phyloP scores from a whole-genome alignment of 1,139 yeast species.

The Saccharomyces pastorianus region DNA sequence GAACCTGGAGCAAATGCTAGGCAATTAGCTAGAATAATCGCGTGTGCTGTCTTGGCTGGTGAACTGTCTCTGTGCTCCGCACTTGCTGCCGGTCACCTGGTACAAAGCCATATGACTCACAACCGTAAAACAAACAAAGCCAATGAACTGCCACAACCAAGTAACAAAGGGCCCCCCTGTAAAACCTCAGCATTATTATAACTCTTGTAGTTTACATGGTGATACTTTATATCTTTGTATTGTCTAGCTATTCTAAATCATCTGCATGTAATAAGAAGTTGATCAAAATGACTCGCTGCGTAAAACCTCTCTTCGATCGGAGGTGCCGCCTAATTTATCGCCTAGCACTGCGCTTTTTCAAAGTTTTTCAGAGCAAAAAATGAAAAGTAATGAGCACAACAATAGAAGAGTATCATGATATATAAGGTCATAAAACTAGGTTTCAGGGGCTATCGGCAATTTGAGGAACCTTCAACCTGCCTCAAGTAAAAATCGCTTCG shows the following conservation, averaged over 20 bases:
- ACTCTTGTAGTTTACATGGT: neutral
- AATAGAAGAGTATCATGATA: neutral
- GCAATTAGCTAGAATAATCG: conserved; percentile 88
- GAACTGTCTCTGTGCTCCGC: conserved; percentile 92
- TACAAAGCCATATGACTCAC: conserved; percentile 93
- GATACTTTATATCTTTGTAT: neutral
- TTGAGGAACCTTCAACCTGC: neutral
- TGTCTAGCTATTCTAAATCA: neutral
- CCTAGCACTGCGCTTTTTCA: neutral
- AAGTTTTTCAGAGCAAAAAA: neutral
- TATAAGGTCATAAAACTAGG: neutral
- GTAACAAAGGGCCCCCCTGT: neutral
- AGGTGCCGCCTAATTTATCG: neutral
- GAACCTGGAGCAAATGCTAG: conserved; percentile 91
- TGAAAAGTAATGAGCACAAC: neutral
- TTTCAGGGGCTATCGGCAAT: neutral
- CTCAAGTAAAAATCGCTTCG: neutral
- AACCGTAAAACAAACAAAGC: conserved; percentile 47
- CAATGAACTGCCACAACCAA: neutral
- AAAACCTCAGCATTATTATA: neutral
- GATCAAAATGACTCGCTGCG: neutral
- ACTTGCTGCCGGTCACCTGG: conserved; percentile 95
- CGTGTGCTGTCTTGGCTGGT: conserved; percentile 91
- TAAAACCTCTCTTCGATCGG: neutral
- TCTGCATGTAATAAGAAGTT: neutral